Conservation (phyloP, 2,329 filamentous ascomycete species). For the Malbranchea zuffiana region DNA sequence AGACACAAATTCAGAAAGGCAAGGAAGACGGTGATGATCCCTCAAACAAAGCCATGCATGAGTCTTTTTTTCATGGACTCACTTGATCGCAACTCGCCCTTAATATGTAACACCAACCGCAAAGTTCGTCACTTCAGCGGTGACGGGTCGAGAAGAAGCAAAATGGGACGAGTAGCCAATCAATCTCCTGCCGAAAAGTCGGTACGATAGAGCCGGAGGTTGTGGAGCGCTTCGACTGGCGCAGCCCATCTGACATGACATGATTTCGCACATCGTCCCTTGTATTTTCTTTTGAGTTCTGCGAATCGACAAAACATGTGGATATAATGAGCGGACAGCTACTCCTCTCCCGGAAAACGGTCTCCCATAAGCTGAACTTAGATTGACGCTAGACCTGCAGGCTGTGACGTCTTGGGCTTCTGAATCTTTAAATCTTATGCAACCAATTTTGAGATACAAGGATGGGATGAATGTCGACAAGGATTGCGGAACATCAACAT, state of each 20-base stretch:
- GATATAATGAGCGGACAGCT: neutral
- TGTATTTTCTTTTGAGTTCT: conserved; percentile 7
- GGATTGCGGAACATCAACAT: too few species aligned
- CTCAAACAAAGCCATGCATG: too few species aligned
- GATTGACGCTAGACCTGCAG: too few species aligned
- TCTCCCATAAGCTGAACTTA: too few species aligned
- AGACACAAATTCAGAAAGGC: too few species aligned
- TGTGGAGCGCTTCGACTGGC: conserved; percentile 4
- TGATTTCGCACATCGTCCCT: neutral
- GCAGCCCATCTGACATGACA: conserved; percentile 1
- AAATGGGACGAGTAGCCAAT: neutral
- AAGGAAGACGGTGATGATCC: too few species aligned
- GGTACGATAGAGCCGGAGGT: conserved; percentile 6
- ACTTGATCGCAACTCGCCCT: neutral
- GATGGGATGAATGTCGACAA: too few species aligned
- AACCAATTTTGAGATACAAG: too few species aligned
- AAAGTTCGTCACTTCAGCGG: conserved; percentile 7
- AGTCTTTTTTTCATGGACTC: conserved; percentile 1
- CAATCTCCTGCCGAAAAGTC: neutral
- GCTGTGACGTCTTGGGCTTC: too few species aligned
- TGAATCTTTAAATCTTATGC: too few species aligned
- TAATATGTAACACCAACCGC: neutral
- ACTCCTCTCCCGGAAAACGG: too few species aligned
- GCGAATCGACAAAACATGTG: too few species aligned
- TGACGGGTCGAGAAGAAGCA: conserved; percentile 4